Base-by-base conservation (phyloP, 176 grass and related monocot species). In the Elaeis guineensis region DNA sequence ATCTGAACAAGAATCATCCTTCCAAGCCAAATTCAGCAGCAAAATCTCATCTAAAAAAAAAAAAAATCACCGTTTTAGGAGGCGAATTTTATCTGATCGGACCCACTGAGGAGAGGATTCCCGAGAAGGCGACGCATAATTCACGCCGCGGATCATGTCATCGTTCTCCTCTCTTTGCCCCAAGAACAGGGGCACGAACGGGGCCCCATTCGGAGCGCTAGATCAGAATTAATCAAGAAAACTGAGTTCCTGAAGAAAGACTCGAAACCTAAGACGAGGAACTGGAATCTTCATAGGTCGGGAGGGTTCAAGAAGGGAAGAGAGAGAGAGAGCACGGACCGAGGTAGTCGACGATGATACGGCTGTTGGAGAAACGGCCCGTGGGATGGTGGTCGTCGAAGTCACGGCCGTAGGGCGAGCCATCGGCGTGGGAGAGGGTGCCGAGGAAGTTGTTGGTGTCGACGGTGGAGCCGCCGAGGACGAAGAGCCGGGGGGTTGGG, bases 391-490 rank as follows among this genome's bases (percentile, higher is more conserved):
- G 70, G 55, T 84, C 84, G 71, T 88, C 89, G 67, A 93, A 88
- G 54, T 88, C 78, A 14, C 84, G 78, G 18, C 80, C 84, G 19
- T 88, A 88, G 5, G 80, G 89, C 62, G 70, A 71, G 17, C 66
- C 74, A 52, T 85, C 84, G 51, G 84, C 80, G 63, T 80, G 80
- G 72, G 84, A 80, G 6, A 88, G 71, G 7, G 77, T 93, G 21
- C 78, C 75, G 55, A 88, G 84, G 80, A 84, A 75, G 67, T 88
- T 93, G 89, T 88, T 93, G 72, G 89, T 93, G 74, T 93, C 89
- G 25, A 82, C 77, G 17, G 89, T 93, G 29, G 89, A 93, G 44
- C 84, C 80, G 66, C 84, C 80, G 59, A 93, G 68, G 19, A 93
- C 77, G 75, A 95, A 95, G 49, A 85, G 65, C 59, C 75, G 81